Percentiles rank a stretch among this genome's conserved stretches.
Evolutionary conservation across 129 eudicot genomes (phyloP).

Genomic region (Chrysanthemum makinoi): DNA sequence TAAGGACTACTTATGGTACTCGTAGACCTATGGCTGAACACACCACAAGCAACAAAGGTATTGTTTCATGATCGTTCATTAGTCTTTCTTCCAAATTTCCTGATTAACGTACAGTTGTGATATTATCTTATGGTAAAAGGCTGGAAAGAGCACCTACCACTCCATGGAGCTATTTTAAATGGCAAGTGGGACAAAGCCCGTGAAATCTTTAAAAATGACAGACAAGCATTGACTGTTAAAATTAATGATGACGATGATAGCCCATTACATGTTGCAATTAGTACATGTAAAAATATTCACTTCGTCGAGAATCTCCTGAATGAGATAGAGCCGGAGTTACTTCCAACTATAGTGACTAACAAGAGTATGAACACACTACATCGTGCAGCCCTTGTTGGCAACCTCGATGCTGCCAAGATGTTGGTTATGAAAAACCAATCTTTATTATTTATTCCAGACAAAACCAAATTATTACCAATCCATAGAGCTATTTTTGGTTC

Average conservation of each 20-base stretch:
- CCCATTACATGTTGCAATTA: slow-evolving; percentile 20
- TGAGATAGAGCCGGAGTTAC: not conserved
- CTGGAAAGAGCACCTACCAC: not conserved
- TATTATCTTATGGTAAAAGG: slow-evolving; percentile 1
- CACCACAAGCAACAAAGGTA: not conserved
- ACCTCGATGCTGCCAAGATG: slow-evolving; percentile 21
- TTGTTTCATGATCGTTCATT: too few relatives aligned
- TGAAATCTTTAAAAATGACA: not conserved
- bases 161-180: not conserved
- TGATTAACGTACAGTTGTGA: too few relatives aligned
- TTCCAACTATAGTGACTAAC: not conserved
- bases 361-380: slow-evolving; percentile 13
- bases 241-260: slow-evolving; percentile 5
- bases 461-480: not conserved
- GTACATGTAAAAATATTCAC: slow-evolving; percentile 1
- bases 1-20: not conserved
- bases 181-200: slow-evolving; percentile 11
- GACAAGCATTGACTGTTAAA: not conserved
- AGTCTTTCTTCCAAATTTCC: too few relatives aligned
- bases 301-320: not conserved
- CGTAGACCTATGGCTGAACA: too few relatives aligned
- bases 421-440: slow-evolving; percentile 20
- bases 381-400: slow-evolving; percentile 29
- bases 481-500: slow-evolving; percentile 29
- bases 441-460: slow-evolving; percentile 11